A percentile compares a stretch with the other conserved stretches of the same genome.
Evolutionary conservation across 495 filamentous ascomycete species (phyloP).

Genomic region (Xylaria acuta): DNA sequence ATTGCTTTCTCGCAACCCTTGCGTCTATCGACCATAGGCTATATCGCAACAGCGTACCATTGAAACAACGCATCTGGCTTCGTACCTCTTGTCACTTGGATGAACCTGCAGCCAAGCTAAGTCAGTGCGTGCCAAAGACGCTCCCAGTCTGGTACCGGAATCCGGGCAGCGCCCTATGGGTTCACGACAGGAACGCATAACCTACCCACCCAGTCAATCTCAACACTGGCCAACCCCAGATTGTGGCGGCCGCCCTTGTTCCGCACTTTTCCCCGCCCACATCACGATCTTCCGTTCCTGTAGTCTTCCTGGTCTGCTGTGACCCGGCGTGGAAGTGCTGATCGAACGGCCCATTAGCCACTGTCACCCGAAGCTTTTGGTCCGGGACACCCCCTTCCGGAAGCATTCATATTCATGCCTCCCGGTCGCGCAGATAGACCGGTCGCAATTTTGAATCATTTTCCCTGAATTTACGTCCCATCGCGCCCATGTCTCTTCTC

Average conservation of each 20-base stretch:
- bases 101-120: constrained; percentile 15
- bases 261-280: neutral
- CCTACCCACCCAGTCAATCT: constrained; percentile 21
- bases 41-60: constrained; percentile 9
- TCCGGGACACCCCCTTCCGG: neutral
- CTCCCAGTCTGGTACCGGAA: constrained; percentile 9
- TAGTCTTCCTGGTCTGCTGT: constrained; percentile 4
- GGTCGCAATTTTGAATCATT: neutral
- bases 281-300: constrained; percentile 1
- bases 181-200: constrained; percentile 25
- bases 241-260: constrained; percentile 10
- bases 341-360: neutral
- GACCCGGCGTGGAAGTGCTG: neutral
- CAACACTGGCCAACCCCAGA: constrained; percentile 22
- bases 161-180: constrained; percentile 10
- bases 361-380: neutral
- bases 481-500: neutral
- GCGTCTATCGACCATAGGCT: neutral
- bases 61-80: constrained; percentile 2
- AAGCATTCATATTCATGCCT: neutral
- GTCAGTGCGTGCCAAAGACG: constrained; percentile 3
- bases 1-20: constrained; percentile 3
- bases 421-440: neutral
- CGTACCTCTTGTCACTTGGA: neutral
- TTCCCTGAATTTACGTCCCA: constrained; percentile 18